Percentiles rank a stretch among this genome's conserved stretches.
Conservation (phyloP, 768 basidiomycete species). For the Tephrocybe sp. region DNA sequence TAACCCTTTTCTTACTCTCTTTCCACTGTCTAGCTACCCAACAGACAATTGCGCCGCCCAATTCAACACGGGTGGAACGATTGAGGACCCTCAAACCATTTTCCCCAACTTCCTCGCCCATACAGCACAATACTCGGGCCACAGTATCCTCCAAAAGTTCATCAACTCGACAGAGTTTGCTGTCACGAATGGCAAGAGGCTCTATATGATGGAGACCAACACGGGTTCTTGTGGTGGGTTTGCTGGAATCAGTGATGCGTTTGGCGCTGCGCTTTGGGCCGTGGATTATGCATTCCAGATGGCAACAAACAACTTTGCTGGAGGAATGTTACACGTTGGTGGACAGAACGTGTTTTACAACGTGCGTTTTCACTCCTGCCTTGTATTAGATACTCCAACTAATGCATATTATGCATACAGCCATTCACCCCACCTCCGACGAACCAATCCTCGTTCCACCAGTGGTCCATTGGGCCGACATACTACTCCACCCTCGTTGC, state of each 20-base stretch:
- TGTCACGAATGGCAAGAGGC: conserved; percentile 35
- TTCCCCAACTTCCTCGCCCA: conserved; percentile 67
- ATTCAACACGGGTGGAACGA: conserved; percentile 36
- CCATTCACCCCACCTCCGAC: conserved; percentile 27
- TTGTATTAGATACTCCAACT: not conserved
- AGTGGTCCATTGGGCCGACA: conserved; percentile 76
- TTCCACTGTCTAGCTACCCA: conserved; percentile 45
- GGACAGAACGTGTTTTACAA: conserved; percentile 67
- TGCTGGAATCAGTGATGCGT: conserved; percentile 57
- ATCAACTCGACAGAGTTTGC: conserved; percentile 46
- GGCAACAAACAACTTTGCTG: conserved; percentile 52
- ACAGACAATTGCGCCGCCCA: conserved; percentile 56
- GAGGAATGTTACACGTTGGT: conserved; percentile 53
- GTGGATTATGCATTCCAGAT: conserved; percentile 60
- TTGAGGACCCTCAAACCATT: conserved; percentile 38
- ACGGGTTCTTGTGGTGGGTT: conserved; percentile 71
- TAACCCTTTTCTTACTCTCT: conserved; percentile 10
- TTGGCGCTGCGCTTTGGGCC: conserved; percentile 63
- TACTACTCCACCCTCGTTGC: conserved; percentile 73
- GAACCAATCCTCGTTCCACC: conserved; percentile 53
- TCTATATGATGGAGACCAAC: conserved; percentile 73
- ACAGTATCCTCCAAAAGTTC: conserved; percentile 50
- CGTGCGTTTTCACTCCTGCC: conserved; percentile 63
- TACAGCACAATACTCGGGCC: conserved; percentile 32
- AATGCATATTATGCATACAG: conserved; percentile 16